phyloP scores from a whole-genome alignment of 306 rosid species.

The Trifolium dubium region DNA sequence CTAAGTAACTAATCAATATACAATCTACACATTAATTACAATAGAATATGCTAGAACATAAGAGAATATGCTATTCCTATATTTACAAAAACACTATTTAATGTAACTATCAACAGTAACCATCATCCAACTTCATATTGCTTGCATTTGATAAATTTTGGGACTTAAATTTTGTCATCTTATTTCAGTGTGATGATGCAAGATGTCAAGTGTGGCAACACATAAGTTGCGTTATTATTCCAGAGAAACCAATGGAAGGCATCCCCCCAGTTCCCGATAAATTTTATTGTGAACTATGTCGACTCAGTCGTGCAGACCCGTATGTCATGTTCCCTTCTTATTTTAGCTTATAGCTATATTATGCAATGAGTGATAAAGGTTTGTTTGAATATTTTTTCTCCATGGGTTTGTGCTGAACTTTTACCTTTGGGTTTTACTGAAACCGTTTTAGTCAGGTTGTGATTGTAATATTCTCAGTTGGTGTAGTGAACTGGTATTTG shows the following conservation, averaged over 20 bases:
- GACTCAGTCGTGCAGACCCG: conserved; percentile 98
- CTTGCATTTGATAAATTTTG: conserved; percentile 7
- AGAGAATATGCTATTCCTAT: background rate
- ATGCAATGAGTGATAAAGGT: background rate
- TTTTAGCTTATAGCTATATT: conserved; percentile 38
- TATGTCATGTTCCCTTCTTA: conserved; percentile 52
- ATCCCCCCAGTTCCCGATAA: conserved; percentile 67
- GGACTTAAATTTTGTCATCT: conserved; percentile 32
- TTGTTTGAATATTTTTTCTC: conserved; percentile 29
- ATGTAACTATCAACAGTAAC: background rate
- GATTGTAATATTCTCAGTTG: background rate
- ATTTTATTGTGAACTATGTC: conserved; percentile 90
- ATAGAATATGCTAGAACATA: background rate
- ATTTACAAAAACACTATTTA: background rate
- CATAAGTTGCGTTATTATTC: conserved; percentile 80
- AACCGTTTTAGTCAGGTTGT: background rate
- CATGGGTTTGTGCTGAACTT: background rate
- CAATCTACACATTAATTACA: background rate
- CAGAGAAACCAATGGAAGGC: conserved; percentile 88
- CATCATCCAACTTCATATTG: conserved; percentile 12
- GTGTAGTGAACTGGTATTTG: conserved; percentile 3
- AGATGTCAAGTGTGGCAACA: conserved; percentile 96
- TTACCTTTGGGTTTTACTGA: background rate
- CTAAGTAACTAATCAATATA: background rate
- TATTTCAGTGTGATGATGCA: conserved; percentile 88